These are phyloP conservation scores for Cyclaneusma minus DNA, from an alignment of 2,329 filamentous ascomycete genomes.

Conservation along the genomic window DNA sequence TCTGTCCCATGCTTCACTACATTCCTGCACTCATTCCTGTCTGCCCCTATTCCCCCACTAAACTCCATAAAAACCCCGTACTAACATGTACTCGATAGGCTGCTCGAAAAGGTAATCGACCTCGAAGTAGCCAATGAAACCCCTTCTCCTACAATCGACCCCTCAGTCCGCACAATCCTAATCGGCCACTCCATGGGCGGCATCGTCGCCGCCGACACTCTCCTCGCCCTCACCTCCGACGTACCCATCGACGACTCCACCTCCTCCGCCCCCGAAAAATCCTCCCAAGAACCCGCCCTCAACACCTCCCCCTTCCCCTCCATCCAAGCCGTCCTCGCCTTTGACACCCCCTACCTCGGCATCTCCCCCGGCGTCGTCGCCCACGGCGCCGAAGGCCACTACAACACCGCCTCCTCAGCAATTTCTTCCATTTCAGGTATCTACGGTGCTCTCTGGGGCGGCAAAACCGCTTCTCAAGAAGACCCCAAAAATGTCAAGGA, in stretches of 20 bases:
- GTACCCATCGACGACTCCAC: slow-evolving; percentile 10
- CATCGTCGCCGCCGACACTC: slow-evolving; percentile 82
- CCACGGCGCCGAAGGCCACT: slow-evolving; percentile 74
- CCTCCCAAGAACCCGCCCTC: slow-evolving; percentile 16
- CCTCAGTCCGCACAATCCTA: slow-evolving; percentile 67
- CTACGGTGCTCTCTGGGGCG: slow-evolving; percentile 52
- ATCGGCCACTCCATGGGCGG: slow-evolving; percentile 86
- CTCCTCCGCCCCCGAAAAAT: slow-evolving; percentile 4
- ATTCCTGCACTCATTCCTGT: background rate
- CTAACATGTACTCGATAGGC: slow-evolving; percentile 31
- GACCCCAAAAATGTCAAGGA: slow-evolving; percentile 7
- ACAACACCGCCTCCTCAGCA: slow-evolving; percentile 56
- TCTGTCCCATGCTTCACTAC: background rate
- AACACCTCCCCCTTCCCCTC: slow-evolving; percentile 80
- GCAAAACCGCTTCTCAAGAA: slow-evolving; percentile 21
- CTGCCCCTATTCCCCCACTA: background rate
- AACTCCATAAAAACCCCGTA: too few relatives aligned
- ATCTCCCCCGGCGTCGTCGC: slow-evolving; percentile 73
- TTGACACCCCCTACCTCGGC: slow-evolving; percentile 84
- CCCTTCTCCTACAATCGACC: slow-evolving; percentile 71
- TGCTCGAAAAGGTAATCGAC: slow-evolving; percentile 86
- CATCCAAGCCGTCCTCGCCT: slow-evolving; percentile 77
- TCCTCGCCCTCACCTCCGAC: slow-evolving; percentile 45
- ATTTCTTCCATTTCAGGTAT: slow-evolving; percentile 50
- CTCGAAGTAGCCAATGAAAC: slow-evolving; percentile 73